Evolutionary conservation across 208 protist species (phyloP).

Genomic region (Kentomonas sorsogonicus): DNA sequence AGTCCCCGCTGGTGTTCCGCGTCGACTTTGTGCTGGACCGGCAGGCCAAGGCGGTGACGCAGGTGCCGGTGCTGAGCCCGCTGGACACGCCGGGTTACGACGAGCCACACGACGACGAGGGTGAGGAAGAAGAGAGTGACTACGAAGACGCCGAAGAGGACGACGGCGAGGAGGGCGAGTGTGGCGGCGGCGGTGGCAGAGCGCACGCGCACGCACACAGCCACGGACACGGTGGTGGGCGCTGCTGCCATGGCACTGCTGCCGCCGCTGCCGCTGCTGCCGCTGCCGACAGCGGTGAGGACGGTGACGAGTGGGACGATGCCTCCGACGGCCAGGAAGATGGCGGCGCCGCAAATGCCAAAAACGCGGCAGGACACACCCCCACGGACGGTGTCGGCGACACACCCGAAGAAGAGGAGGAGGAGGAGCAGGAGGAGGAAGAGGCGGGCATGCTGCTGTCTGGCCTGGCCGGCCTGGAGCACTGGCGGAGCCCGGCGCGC

Average conservation of each 20-base stretch:
- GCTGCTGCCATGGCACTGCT: conserved; percentile 14
- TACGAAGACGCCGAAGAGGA: conserved; percentile 2
- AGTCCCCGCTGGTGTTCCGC: conserved; percentile 51
- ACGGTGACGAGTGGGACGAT: conserved; percentile 7
- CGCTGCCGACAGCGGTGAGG: neutral
- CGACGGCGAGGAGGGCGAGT: neutral
- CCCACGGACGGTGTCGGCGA: neutral
- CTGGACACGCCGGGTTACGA: conserved; percentile 54
- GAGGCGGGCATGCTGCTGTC: conserved; percentile 20
- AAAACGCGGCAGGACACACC: too few species aligned
- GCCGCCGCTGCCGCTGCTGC: conserved; percentile 2
- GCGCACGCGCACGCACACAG: conserved; percentile 9
- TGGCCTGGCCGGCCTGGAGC: conserved; percentile 41
- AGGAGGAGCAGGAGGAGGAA: conserved; percentile 12
- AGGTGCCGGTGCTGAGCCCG: conserved; percentile 48
- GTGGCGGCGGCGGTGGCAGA: neutral
- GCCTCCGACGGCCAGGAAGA: conserved; percentile 12
- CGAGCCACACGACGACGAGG: conserved; percentile 16
- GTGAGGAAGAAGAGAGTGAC: conserved; percentile 9
- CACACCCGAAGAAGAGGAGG: conserved; percentile 6
- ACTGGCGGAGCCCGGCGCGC: conserved; percentile 36
- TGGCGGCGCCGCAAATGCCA: conserved; percentile 12
- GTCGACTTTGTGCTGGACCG: conserved; percentile 77
- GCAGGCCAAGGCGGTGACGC: conserved; percentile 65
- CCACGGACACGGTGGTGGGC: conserved; percentile 9